phyloP scores from a whole-genome alignment of 2,329 filamentous ascomycete genomes.

The Pseudogymnoascus sp. region DNA sequence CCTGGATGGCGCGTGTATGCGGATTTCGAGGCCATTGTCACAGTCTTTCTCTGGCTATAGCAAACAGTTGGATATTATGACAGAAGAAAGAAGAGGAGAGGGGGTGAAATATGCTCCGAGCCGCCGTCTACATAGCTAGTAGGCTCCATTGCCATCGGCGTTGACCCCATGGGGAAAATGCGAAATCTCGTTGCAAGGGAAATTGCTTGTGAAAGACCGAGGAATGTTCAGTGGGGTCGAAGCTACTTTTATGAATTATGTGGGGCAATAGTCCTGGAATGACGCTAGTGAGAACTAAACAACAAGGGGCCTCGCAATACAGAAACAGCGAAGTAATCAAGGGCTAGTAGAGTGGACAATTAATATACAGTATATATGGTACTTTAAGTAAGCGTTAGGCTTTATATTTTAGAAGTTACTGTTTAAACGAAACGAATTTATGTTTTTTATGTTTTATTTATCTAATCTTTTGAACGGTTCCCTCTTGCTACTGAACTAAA shows the following conservation, averaged over 20 bases:
- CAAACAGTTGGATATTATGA: neutral
- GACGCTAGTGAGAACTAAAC: neutral
- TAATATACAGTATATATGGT: neutral
- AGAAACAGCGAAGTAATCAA: neutral
- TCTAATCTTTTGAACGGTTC: neutral
- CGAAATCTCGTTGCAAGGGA: neutral
- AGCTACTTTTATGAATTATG: neutral
- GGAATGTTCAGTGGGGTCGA: neutral
- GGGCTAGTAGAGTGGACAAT: neutral
- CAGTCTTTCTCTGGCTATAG: neutral
- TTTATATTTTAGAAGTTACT: neutral
- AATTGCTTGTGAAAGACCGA: constrained; percentile 7
- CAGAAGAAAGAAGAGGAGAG: neutral
- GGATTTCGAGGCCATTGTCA: neutral
- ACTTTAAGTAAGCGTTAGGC: neutral
- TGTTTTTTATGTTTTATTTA: neutral
- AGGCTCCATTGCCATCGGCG: neutral
- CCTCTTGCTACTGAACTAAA: neutral
- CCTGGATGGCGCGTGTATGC: neutral
- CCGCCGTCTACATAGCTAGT: neutral
- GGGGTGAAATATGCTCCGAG: neutral
- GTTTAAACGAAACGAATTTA: neutral
- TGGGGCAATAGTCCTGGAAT: neutral
- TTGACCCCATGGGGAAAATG: constrained; percentile 2
- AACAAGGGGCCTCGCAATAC: neutral